Evolutionary conservation across 352 stramenopile species (phyloP).

Genomic region (Globisporangium uncinulatum): DNA sequence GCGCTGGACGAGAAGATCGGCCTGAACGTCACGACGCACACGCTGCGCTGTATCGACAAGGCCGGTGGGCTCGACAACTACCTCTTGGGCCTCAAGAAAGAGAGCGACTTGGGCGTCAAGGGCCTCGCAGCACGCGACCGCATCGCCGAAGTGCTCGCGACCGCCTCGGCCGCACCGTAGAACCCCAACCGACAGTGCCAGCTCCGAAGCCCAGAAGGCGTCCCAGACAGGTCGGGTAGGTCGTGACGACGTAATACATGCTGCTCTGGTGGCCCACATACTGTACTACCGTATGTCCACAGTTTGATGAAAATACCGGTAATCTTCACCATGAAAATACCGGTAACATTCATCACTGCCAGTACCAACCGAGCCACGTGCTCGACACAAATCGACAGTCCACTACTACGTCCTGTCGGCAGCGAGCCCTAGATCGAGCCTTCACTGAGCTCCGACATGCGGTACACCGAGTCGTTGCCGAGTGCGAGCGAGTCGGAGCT

Average conservation of each 20-base stretch:
- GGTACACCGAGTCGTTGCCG: slow-evolving; percentile 15
- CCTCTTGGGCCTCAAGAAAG: slow-evolving; percentile 86
- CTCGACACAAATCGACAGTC: no score
- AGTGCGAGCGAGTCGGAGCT: slow-evolving; percentile 10
- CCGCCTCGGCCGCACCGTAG: slow-evolving; percentile 9
- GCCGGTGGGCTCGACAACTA: slow-evolving; percentile 93
- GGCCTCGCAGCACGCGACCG: slow-evolving; percentile 51
- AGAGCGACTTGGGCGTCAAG: slow-evolving; percentile 72
- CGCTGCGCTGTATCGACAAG: slow-evolving; percentile 92
- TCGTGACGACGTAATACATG: neutral
- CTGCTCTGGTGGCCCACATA: no score
- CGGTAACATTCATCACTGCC: no score
- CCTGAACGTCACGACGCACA: slow-evolving; percentile 91
- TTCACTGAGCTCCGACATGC: slow-evolving; percentile 34
- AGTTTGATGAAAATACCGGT: no score
- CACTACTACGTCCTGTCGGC: no score
- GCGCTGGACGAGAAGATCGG: slow-evolving; percentile 90
- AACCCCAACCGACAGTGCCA: slow-evolving; percentile 4
- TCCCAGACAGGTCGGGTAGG: neutral
- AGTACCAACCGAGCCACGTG: no score
- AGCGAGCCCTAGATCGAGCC: slow-evolving; percentile 24
- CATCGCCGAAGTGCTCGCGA: slow-evolving; percentile 39
- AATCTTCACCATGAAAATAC: no score
- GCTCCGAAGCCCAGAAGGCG: slow-evolving; percentile 9
- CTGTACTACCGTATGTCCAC: no score